Base-by-base conservation (phyloP, 768 basidiomycete species). In the Pisolithus albus region DNA sequence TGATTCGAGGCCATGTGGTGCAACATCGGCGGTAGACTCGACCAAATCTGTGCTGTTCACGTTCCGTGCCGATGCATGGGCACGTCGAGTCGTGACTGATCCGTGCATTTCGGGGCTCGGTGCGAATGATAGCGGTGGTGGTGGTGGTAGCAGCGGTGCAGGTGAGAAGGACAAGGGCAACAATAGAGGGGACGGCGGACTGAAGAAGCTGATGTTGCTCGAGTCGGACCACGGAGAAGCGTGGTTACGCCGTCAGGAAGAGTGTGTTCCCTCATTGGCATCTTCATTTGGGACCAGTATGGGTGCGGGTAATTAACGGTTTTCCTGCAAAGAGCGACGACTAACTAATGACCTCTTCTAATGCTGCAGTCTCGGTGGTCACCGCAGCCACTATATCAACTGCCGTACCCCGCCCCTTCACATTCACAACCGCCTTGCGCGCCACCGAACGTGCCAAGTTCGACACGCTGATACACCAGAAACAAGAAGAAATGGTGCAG, bases 381-480 rank as follows among this genome's bases (percentile, higher is more conserved):
- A 5, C 34, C 16, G 16, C 23, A 1, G 13, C 24, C 8, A 18
- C 43, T 1, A 16, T 26, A 6, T 8, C 18, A 4, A 41, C 40
- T 7, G 30, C 43, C 24, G n/a, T 26, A 6, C 24, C 26, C 0
- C 5, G 15, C 15, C 68, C 77, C 9, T 70, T 79, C 38, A 59
- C 67, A 49, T 71, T 86, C 53, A 70, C 64, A 51, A 86, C 84
- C 6, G 79, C 81, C 34, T 65, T 63, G 15, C 76, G 87, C 34
- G 75, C 79, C 53, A 74, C 71, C 57, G 83, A 86, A 61, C 76
- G 85, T 46, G 80, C 75, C 60, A 72, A 72, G 70, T 88, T 83
- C 64, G 83, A 88, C 44, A 75, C 73, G 55, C 71, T 66, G 63
- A 60, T 85, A 26, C 72, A 72, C 54, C 78, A 74, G 61, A 81